Percentiles rank a stretch among this genome's conserved stretches.
Conservation (phyloP, 805 yeast genomes). For the Metschnikowia proteae region DNA sequence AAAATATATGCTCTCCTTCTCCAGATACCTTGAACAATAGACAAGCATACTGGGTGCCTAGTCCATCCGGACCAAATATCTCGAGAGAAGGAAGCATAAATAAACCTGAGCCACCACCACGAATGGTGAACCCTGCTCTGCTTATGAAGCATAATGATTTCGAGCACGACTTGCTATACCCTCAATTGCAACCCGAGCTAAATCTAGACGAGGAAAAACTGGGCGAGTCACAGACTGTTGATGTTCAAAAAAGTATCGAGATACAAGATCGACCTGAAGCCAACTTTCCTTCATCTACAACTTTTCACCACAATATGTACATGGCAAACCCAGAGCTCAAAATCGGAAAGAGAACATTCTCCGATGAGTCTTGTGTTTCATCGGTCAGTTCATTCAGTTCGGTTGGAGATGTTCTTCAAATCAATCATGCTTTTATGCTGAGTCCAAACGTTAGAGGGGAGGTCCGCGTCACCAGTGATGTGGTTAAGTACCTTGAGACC, state of each 20-base stretch:
- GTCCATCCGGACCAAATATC: not conserved
- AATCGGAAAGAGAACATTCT: conserved; percentile 26
- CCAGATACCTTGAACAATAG: not conserved
- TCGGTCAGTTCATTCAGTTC: conserved; percentile 38
- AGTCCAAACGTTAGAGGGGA: conserved; percentile 13
- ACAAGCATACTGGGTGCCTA: not conserved
- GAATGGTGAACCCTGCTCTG: not conserved
- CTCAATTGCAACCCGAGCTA: not conserved
- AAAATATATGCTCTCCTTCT: not conserved
- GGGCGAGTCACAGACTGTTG: not conserved
- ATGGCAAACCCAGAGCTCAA: conserved; percentile 9
- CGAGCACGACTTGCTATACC: not conserved
- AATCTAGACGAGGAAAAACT: not conserved
- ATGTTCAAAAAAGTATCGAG: not conserved
- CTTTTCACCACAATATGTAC: conserved; percentile 15
- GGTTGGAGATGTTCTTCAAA: conserved; percentile 25
- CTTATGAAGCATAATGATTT: not conserved
- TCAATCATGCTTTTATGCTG: conserved; percentile 13
- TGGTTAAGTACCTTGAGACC: conserved; percentile 7
- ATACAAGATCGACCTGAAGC: not conserved
- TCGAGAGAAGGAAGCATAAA: not conserved
- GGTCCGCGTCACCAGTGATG: conserved; percentile 10
- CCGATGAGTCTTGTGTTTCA: conserved; percentile 36
- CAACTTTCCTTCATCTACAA: conserved; percentile 3
- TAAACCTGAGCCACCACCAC: conserved; percentile 1